Evolutionary conservation across 225 moss, liverwort and hornwort species (phyloP), one percentile per base, ranked within the genome.

Genomic region (Thuidium tamariscinum): DNA sequence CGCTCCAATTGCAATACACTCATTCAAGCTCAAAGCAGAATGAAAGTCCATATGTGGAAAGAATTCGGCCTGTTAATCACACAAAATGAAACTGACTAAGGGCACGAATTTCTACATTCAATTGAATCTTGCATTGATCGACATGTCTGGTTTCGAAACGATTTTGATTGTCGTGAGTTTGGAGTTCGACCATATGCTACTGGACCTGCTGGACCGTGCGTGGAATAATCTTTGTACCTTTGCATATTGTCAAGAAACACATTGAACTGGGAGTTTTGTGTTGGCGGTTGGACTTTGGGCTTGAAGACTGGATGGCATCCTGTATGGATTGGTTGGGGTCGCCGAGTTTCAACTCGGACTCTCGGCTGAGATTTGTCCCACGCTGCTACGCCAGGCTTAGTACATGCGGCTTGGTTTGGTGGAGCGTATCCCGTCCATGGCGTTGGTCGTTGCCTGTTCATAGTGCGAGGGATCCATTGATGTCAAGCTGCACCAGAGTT

Each of bases 391-490:
- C 84, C 80, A 4, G 81, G 76, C 46, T 81, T 84, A 7, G 5
- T 76, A 10, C 64, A 29, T n/a, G 84, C 76, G 81, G 86, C 64
- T 56, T 16, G 72, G 12, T 83, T 83, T 55, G 84, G 81, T 13
- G 9, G 81, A 11, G 76, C 25, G 41, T 68, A 81, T 84, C 84
- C 89, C 42, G 15, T 87, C 87, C 70, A 84, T 85, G 81, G 76
- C 19, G 74, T 57, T 39, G 74, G 75, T 34, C 70, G 76, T 81
- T 84, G 81, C 46, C 59, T 62, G 87, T 66, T 87, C 83, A 83
- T 89, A 89, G 51, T 83, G 74, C 14, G 74, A 8, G 23, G 80
- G 74, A 80, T 84, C 90, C 87, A 90, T 87, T 76, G 81, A 84
- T 76, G 61, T 84, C 37, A 81, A 76, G 44, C 70, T 90, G 84